A percentile compares a stretch with the other conserved stretches of the same genome.
These are phyloP conservation scores for Fusarium beomiforme DNA, from an alignment of 2,329 filamentous ascomycete genomes.

Conservation along the genomic window DNA sequence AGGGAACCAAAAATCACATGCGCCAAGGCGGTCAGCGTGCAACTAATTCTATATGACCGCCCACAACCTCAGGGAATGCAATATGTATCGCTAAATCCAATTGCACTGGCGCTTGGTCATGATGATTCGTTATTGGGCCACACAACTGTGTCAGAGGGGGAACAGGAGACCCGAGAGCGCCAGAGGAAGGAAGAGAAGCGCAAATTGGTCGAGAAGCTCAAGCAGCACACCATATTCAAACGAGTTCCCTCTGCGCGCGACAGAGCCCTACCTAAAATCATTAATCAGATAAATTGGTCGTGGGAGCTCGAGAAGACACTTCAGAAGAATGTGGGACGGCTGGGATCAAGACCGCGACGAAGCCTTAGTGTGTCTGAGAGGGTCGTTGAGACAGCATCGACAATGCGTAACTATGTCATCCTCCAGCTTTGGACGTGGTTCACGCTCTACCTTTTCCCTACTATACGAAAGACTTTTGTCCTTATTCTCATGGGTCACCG, in stretches of 20 bases:
- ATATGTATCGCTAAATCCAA: slow-evolving; percentile 91
- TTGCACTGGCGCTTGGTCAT: slow-evolving; percentile 84
- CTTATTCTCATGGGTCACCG: slow-evolving; percentile 82
- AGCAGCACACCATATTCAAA: slow-evolving; percentile 84
- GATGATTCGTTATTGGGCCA: slow-evolving; percentile 61
- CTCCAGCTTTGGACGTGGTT: slow-evolving; percentile 76
- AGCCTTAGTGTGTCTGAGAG: slow-evolving; percentile 92
- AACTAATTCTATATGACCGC: slow-evolving; percentile 89
- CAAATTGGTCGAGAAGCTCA: slow-evolving; percentile 84
- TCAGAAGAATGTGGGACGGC: slow-evolving; percentile 87
- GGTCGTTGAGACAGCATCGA: slow-evolving; percentile 91
- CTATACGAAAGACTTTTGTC: slow-evolving; percentile 79
- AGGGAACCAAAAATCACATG: slow-evolving; percentile 79
- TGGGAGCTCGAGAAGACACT: slow-evolving; percentile 87
- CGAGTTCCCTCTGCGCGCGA: slow-evolving; percentile 85
- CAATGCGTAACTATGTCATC: slow-evolving; percentile 80
- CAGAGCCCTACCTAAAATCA: slow-evolving; percentile 78
- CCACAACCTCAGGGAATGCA: slow-evolving; percentile 91
- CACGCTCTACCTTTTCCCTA: slow-evolving; percentile 79
- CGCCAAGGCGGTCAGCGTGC: slow-evolving; percentile 76
- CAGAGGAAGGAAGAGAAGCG: slow-evolving; percentile 67
- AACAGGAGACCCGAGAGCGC: slow-evolving; percentile 74
- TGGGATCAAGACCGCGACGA: slow-evolving; percentile 83
- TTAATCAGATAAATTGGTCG: slow-evolving; percentile 96
- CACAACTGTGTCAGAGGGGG: slow-evolving; percentile 67